These are phyloP conservation scores for Marasmius tenuissimus DNA, from an alignment of 1,284 basidiomycete species.

Conservation along the genomic window DNA sequence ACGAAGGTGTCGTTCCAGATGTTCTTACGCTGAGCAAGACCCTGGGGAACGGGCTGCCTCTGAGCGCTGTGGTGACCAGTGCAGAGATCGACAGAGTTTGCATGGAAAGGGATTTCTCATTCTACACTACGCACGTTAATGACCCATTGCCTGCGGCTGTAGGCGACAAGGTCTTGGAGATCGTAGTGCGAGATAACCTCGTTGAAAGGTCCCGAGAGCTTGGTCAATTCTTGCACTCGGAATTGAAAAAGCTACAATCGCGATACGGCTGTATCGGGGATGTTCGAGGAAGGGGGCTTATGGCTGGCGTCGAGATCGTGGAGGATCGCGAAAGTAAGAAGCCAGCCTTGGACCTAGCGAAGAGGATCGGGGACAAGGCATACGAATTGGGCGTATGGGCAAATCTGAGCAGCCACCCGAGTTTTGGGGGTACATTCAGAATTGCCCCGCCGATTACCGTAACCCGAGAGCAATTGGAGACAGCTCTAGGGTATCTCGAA, in stretches of 20 bases:
- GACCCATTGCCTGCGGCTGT: slow-evolving; percentile 22
- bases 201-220: slow-evolving; percentile 13
- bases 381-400: slow-evolving; percentile 21
- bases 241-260: slow-evolving; percentile 17
- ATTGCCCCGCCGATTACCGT: slow-evolving; percentile 21
- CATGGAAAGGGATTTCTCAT: slow-evolving; percentile 19
- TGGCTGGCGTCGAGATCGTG: slow-evolving; percentile 22
- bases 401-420: slow-evolving; percentile 19
- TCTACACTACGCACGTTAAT: slow-evolving; percentile 22
- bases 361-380: slow-evolving; percentile 17
- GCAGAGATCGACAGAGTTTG: slow-evolving; percentile 18
- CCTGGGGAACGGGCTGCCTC: slow-evolving; percentile 20
- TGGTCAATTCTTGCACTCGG: slow-evolving; percentile 17
- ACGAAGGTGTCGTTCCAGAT: slow-evolving; percentile 20
- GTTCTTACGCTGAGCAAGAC: slow-evolving; percentile 22
- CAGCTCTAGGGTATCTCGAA: slow-evolving; percentile 18
- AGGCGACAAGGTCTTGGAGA: slow-evolving; percentile 18
- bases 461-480: slow-evolving; percentile 19
- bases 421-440: slow-evolving; percentile 19
- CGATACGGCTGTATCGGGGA: slow-evolving; percentile 22
- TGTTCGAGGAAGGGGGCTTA: slow-evolving; percentile 19
- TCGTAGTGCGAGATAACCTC: slow-evolving; percentile 20
- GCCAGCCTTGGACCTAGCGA: slow-evolving; percentile 17
- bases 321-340: slow-evolving; percentile 19
- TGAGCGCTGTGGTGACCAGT: slow-evolving; percentile 22